Base-by-base conservation (phyloP, 345 rosid species). In the Raphanus raphanistrum region DNA sequence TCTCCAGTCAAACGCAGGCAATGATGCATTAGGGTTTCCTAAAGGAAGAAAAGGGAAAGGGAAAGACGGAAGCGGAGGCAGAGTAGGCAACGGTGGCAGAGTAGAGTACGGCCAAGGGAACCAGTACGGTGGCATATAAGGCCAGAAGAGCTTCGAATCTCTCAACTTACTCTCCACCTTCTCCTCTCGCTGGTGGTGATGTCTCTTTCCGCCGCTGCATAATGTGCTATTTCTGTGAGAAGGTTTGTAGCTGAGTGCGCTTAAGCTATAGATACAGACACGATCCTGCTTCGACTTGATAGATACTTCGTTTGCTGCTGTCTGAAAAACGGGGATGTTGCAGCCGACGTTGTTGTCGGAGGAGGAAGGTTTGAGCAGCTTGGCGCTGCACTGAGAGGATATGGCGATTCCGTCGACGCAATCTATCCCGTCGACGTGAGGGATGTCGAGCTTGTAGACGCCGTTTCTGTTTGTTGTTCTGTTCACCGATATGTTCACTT, bases 221-320 rank as follows among this genome's bases (percentile, higher is more conserved):
- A 92, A 41, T 43, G 90, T 87, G 12, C 29, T 52, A 71, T 95
- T 92, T 67, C 15, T 87, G 54, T 85, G 76, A 12, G 77, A 50
- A n/a, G 98, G 97, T 67, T 75, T 90, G 41, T 81, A 95, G 70
- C 85, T 90, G 63, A 95, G 79, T 4, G 96, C 90, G 79, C 79
- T 87, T 72, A 95, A 75, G 89, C 96, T 88, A 85, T 86, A 92
- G 77, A 95, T 87, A 67, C 98, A 95, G 68, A 88, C 82, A n/a
- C 84, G 92, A 29, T 88, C 88, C 55, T 88, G 90, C 66, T 86
- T 95, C 1, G 96, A 90, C 55, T 91, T 95, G 57, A 89, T 74
- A 0, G 97, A 83, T 55, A 95, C 83, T 84, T 90, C 89, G 69
- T 86, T 84, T 13, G 90, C 69, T 31, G 94, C 82, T 4, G 85